Conservation (phyloP, 1,284 basidiomycete species). For the Heliocybe sulcata region DNA sequence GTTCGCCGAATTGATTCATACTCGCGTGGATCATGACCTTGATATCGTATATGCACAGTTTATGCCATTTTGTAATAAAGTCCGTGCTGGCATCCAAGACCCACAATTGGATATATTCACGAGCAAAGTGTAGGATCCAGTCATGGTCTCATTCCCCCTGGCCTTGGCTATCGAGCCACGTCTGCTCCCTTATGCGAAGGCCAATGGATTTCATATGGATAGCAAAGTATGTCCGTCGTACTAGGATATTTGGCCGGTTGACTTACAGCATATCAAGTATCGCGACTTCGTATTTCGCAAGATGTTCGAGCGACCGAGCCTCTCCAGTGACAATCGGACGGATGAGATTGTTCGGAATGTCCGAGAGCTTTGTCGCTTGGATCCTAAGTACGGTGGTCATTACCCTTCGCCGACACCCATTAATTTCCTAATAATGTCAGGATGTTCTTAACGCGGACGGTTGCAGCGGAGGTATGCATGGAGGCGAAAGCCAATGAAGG, state of each 20-base stretch:
- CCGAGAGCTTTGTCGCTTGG: constrained; percentile 56
- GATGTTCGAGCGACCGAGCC: constrained; percentile 62
- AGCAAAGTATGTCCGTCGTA: constrained; percentile 40
- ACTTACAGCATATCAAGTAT: constrained; percentile 37
- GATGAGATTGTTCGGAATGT: constrained; percentile 63
- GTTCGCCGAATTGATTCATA: constrained; percentile 27
- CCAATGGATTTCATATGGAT: constrained; percentile 71
- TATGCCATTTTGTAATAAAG: constrained; percentile 67
- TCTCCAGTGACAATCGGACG: constrained; percentile 40
- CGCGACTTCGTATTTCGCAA: constrained; percentile 76
- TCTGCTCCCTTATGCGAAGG: constrained; percentile 59
- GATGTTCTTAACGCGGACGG: constrained; percentile 73
- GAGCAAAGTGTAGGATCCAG: constrained; percentile 49
- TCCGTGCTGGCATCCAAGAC: constrained; percentile 21
- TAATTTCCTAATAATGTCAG: constrained; percentile 25
- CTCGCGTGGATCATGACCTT: constrained; percentile 13
- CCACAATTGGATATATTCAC: constrained; percentile 5
- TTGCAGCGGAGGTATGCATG: constrained; percentile 74
- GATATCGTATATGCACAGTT: constrained; percentile 35
- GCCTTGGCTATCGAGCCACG: constrained; percentile 68
- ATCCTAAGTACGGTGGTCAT: constrained; percentile 43
- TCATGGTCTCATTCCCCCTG: constrained; percentile 69
- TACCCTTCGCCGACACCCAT: constrained; percentile 4
- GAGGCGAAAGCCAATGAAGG: constrained; percentile 62
- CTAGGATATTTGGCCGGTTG: constrained; percentile 5